phyloP scores from a whole-genome alignment of 2,329 filamentous ascomycete species.

The Hymenoscyphus infarciens region DNA sequence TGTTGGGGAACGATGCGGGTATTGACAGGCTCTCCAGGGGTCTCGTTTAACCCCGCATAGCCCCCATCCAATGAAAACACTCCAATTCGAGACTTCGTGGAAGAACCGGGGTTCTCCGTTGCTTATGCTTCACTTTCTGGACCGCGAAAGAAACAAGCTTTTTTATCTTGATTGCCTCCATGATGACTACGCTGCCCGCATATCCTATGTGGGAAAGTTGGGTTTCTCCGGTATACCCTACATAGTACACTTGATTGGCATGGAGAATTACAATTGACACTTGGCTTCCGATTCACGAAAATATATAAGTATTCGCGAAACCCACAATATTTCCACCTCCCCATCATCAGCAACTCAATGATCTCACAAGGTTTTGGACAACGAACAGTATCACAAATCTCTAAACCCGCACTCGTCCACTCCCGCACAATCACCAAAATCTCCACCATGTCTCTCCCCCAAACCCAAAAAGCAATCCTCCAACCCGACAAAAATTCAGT shows the following conservation, averaged over 20 bases:
- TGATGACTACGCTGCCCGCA: background rate
- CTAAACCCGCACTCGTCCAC: background rate
- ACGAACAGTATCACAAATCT: background rate
- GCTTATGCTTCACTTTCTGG: background rate
- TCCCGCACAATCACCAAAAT: background rate
- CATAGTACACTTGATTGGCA: background rate
- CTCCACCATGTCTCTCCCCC: background rate
- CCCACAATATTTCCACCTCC: background rate
- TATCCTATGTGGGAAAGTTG: background rate
- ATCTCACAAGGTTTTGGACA: background rate
- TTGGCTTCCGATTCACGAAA: background rate
- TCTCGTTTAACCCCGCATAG: background rate
- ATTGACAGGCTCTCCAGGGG: background rate
- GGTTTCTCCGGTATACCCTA: background rate
- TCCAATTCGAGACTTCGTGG: background rate
- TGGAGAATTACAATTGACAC: background rate
- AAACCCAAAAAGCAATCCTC: background rate
- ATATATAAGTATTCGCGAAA: background rate
- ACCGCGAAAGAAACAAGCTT: background rate
- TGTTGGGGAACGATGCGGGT: background rate
- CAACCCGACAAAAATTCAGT: constrained; percentile 2
- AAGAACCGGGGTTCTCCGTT: too few species aligned
- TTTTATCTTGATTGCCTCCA: background rate
- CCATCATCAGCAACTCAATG: background rate
- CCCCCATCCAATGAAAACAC: background rate